Conservation (phyloP, 2,329 filamentous ascomycete species). For the Aspergillus sp. region DNA sequence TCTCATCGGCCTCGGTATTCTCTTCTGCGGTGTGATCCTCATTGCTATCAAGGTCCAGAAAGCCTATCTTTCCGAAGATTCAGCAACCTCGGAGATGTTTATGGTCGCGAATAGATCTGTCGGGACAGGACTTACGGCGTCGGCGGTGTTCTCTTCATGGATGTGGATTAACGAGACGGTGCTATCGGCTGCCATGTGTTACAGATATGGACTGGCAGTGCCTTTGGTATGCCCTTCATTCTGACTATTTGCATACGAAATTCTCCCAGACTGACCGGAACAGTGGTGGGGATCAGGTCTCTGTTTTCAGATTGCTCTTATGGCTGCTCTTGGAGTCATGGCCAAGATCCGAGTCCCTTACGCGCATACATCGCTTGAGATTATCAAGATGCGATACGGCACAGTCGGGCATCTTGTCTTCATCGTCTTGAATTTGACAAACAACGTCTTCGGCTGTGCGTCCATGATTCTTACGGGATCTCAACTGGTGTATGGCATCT, state of each 20-base stretch:
- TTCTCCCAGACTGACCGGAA: neutral
- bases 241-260: neutral
- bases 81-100: constrained; percentile 44
- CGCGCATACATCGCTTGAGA: constrained; percentile 53
- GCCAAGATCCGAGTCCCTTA: constrained; percentile 52
- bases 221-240: constrained; percentile 27
- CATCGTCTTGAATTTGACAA: constrained; percentile 42
- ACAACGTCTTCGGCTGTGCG: constrained; percentile 48
- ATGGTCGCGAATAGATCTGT: constrained; percentile 41
- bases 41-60: constrained; percentile 48
- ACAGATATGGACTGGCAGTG: constrained; percentile 35
- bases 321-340: constrained; percentile 51
- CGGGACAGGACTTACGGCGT: constrained; percentile 37
- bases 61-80: constrained; percentile 30
- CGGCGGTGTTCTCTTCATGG: constrained; percentile 41
- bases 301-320: constrained; percentile 51
- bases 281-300: constrained; percentile 42
- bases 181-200: constrained; percentile 33
- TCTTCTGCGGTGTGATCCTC: constrained; percentile 51
- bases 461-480: constrained; percentile 49
- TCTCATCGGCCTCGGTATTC: constrained; percentile 49
- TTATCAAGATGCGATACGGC: constrained; percentile 51
- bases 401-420: constrained; percentile 42
- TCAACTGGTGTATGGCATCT: constrained; percentile 47
- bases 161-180: constrained; percentile 43